Evolutionary conservation across 345 rosid genomes (phyloP).

Genomic region (Geranium brycei): DNA sequence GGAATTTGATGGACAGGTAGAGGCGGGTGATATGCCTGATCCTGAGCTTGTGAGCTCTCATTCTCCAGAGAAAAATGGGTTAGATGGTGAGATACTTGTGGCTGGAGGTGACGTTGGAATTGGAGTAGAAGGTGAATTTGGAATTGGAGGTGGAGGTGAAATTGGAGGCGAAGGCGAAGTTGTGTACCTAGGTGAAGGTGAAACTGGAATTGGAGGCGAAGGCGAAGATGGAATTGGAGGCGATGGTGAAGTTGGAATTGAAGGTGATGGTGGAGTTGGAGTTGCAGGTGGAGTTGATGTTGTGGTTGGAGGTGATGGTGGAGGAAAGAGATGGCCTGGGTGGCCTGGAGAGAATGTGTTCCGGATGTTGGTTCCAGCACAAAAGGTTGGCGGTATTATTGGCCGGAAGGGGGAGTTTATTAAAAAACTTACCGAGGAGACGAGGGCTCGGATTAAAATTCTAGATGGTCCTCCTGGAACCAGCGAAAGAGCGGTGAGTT

Average conservation of each 20-base stretch:
- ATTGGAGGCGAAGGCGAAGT: too few species aligned
- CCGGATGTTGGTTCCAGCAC: constrained; percentile 33
- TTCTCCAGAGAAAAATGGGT: background rate
- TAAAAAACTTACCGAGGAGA: constrained; percentile 28
- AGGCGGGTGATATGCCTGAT: background rate
- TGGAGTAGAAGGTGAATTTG: too few species aligned
- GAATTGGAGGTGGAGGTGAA: too few species aligned
- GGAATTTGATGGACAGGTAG: background rate
- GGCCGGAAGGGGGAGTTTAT: constrained; percentile 31
- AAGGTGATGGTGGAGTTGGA: background rate
- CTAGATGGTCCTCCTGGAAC: constrained; percentile 29
- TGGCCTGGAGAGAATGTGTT: constrained; percentile 39
- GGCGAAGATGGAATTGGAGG: background rate
- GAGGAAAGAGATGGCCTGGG: constrained; percentile 31
- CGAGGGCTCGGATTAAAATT: constrained; percentile 30
- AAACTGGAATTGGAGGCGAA: background rate
- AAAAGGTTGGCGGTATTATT: constrained; percentile 30
- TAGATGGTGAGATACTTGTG: background rate
- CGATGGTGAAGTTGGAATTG: background rate
- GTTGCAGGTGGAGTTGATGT: background rate
- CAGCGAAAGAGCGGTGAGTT: constrained; percentile 29
- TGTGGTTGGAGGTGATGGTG: background rate
- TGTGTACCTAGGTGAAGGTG: background rate
- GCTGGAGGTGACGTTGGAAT: background rate
- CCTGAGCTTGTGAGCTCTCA: background rate